Percentiles rank a stretch among this genome's conserved stretches.
These are phyloP conservation scores for Persicaria tinctoria DNA, from an alignment of 148 eudicot species.

Conservation along the genomic window DNA sequence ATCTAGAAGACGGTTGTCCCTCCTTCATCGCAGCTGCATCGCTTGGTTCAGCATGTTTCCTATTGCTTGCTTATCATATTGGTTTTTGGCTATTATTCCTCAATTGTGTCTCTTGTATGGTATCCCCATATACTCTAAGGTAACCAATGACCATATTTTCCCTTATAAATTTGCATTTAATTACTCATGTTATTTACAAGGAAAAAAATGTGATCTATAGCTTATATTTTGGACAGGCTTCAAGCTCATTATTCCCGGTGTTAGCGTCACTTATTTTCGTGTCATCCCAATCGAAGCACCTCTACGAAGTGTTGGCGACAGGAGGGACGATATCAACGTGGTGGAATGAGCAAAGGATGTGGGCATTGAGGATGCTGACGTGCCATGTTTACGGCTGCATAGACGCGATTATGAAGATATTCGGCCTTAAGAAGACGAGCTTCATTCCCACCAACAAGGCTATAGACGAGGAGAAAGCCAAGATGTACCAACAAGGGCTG, in stretches of 20 bases:
- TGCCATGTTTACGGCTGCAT: conserved; percentile 32
- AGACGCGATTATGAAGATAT: conserved; percentile 26
- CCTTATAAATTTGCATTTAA: not conserved
- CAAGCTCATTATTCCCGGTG: conserved; percentile 27
- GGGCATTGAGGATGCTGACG: conserved; percentile 41
- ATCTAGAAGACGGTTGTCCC: not conserved
- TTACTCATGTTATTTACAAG: too few species aligned
- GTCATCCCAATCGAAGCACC: conserved; percentile 25
- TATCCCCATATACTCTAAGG: conserved; percentile 42
- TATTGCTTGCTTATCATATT: conserved; percentile 17
- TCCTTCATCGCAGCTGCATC: conserved; percentile 29
- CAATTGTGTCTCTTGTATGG: conserved; percentile 30
- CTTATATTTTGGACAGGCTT: conserved; percentile 25
- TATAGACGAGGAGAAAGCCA: conserved; percentile 29
- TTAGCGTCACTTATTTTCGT: conserved; percentile 29
- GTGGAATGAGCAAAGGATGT: conserved; percentile 33
- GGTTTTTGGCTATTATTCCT: conserved; percentile 25
- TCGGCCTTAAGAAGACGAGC: conserved; percentile 35
- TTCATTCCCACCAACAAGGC: conserved; percentile 57
- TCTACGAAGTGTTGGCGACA: conserved; percentile 23
- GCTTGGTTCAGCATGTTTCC: conserved; percentile 17
- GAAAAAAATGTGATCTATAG: too few species aligned
- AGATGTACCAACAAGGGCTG: conserved; percentile 36
- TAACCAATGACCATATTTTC: conserved; percentile 2
- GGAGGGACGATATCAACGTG: conserved; percentile 27